These are phyloP conservation scores for Boletus rubescentipes DNA, from an alignment of 768 basidiomycete genomes.

Conservation along the genomic window DNA sequence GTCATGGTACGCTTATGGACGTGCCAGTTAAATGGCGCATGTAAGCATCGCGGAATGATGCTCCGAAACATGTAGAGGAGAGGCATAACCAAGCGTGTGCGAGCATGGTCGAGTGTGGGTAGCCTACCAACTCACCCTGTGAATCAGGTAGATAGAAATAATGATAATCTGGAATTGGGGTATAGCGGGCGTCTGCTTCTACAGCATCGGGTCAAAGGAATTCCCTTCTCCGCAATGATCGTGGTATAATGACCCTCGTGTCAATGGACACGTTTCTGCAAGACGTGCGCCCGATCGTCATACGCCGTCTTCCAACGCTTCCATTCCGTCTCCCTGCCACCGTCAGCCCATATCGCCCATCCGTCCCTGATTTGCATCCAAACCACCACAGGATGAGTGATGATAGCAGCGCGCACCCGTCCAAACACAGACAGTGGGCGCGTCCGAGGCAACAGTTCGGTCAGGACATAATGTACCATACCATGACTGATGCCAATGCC, in stretches of 20 bases:
- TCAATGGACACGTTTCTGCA: constrained; percentile 18
- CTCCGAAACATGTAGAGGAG: constrained; percentile 9
- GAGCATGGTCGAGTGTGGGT: no score
- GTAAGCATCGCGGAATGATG: constrained; percentile 3
- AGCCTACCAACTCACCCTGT: no score
- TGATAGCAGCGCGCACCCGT: constrained; percentile 42
- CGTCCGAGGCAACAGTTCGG: constrained; percentile 57
- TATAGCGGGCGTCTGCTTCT: not conserved
- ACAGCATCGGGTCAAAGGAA: constrained; percentile 24
- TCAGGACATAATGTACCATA: constrained; percentile 48
- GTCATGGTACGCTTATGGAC: constrained; percentile 15
- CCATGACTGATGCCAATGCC: constrained; percentile 62
- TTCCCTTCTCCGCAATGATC: constrained; percentile 54
- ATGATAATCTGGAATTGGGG: no score
- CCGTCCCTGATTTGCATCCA: constrained; percentile 80
- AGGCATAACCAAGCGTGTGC: not conserved
- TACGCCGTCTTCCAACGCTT: constrained; percentile 59
- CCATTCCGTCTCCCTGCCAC: constrained; percentile 76
- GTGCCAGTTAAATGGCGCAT: not conserved
- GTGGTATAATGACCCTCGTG: constrained; percentile 6
- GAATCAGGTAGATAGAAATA: no score
- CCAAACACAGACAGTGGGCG: constrained; percentile 57
- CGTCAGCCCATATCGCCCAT: constrained; percentile 79
- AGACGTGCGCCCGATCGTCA: constrained; percentile 37
- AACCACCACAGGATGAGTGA: constrained; percentile 53